Percentiles rank a stretch among this genome's conserved stretches.
These are phyloP conservation scores for Striga hermonthica DNA, from an alignment of 305 asterid species.

Conservation along the genomic window DNA sequence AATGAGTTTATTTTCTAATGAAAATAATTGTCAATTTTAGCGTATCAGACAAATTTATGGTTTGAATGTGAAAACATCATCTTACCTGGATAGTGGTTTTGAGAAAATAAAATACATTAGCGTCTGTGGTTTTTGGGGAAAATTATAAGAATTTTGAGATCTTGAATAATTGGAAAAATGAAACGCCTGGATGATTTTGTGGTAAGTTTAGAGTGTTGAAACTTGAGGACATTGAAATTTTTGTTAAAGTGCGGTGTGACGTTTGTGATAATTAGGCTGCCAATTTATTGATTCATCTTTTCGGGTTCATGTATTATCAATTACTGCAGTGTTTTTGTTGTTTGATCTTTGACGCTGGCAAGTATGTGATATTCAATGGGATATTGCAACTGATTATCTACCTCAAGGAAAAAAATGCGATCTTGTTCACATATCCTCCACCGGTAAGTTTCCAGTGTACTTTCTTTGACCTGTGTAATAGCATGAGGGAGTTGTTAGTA, in stretches of 20 bases:
- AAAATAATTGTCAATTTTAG: neutral
- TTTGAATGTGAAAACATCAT: slow-evolving; percentile 16
- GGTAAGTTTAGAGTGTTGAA: neutral
- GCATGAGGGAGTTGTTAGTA: slow-evolving; percentile 14
- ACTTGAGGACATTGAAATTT: slow-evolving; percentile 1
- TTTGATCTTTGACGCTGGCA: slow-evolving; percentile 75
- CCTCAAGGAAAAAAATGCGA: slow-evolving; percentile 77
- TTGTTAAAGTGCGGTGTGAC: neutral
- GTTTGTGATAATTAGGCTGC: slow-evolving; percentile 16
- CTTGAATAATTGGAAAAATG: slow-evolving; percentile 3
- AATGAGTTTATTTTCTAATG: neutral
- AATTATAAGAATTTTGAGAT: neutral
- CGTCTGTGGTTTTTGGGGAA: neutral
- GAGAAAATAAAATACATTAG: neutral
- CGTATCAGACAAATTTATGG: too few relatives aligned
- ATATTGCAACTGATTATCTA: slow-evolving; percentile 57
- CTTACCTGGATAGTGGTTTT: neutral
- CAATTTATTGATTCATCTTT: neutral
- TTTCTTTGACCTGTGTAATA: slow-evolving; percentile 23
- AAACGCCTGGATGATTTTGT: neutral
- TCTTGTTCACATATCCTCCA: slow-evolving; percentile 79
- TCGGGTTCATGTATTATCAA: slow-evolving; percentile 13
- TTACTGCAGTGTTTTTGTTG: slow-evolving; percentile 25
- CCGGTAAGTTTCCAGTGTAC: slow-evolving; percentile 50
- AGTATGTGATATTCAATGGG: slow-evolving; percentile 72